These are phyloP conservation scores for Yamadazyma diospyri DNA, from an alignment of 1,139 yeast species.

Conservation along the genomic window DNA sequence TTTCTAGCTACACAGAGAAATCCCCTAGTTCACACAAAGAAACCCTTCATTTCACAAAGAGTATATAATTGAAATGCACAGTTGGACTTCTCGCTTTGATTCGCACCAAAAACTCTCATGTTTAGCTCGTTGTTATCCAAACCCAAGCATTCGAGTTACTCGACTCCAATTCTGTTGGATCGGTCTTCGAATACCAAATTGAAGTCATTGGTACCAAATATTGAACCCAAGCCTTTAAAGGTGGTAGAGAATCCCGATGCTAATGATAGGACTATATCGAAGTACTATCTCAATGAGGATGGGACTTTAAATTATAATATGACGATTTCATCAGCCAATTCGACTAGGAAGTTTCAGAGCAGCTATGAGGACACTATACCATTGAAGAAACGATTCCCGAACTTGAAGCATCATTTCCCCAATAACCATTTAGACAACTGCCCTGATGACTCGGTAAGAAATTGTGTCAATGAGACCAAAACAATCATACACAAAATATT, in stretches of 20 bases:
- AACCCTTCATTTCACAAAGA: too few species aligned
- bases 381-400: conserved; percentile 36
- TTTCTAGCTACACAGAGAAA: conserved; percentile 17
- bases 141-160: conserved; percentile 25
- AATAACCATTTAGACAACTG: conserved; percentile 24
- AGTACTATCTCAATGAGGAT: conserved; percentile 24
- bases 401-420: conserved; percentile 41
- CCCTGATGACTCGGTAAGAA: conserved; percentile 26
- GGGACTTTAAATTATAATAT: conserved; percentile 27
- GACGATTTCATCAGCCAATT: conserved; percentile 22
- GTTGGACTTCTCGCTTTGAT: not conserved
- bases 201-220: too few species aligned
- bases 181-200: not conserved
- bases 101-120: conserved; percentile 16
- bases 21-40: too few species aligned
- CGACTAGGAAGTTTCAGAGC: conserved; percentile 20
- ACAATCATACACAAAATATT: conserved; percentile 22
- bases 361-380: conserved; percentile 42
- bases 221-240: conserved; percentile 3
- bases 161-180: conserved; percentile 7
- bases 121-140: conserved; percentile 32
- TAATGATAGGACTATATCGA: conserved; percentile 10
- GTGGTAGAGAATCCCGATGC: conserved; percentile 4
- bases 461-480: conserved; percentile 29
- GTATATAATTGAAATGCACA: not conserved